Evolutionary conservation across 495 filamentous ascomycete species (phyloP).

Genomic region (Pseudoneurospora amorphoporcata): DNA sequence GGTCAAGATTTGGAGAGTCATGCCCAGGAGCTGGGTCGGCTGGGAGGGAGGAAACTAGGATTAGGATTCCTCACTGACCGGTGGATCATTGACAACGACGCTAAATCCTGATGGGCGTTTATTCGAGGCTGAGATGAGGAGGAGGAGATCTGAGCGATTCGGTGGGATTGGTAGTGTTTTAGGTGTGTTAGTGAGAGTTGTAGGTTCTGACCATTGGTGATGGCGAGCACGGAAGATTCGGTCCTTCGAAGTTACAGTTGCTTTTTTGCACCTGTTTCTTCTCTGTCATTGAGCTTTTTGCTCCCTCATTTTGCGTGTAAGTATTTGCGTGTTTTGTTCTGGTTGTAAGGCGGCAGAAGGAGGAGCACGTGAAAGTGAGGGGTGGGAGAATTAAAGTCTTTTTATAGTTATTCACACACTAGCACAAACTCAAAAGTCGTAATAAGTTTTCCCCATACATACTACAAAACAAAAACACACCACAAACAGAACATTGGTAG

Average conservation of each 20-base stretch:
- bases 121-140: not conserved
- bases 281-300: not conserved
- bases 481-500: not conserved
- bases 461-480: not conserved
- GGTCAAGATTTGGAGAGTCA: slow-evolving; percentile 95
- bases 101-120: not conserved
- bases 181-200: not conserved
- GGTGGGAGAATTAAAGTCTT: not conserved
- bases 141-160: not conserved
- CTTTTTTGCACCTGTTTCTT: not conserved
- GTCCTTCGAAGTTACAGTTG: not conserved
- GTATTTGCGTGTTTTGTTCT: not conserved
- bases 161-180: not conserved
- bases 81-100: not conserved
- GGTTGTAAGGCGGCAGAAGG: not conserved
- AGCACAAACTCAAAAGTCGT: not conserved
- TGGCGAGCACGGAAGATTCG: not conserved
- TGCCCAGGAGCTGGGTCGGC: slow-evolving; percentile 84
- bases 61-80: not conserved
- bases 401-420: not conserved
- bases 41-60: slow-evolving; percentile 45
- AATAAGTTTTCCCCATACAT: not conserved
- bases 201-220: not conserved
- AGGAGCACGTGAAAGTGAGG: not conserved
- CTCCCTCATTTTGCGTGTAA: not conserved